Base-by-base conservation (phyloP, 2,329 filamentous ascomycete species). In the Raffaelea albimanens region DNA sequence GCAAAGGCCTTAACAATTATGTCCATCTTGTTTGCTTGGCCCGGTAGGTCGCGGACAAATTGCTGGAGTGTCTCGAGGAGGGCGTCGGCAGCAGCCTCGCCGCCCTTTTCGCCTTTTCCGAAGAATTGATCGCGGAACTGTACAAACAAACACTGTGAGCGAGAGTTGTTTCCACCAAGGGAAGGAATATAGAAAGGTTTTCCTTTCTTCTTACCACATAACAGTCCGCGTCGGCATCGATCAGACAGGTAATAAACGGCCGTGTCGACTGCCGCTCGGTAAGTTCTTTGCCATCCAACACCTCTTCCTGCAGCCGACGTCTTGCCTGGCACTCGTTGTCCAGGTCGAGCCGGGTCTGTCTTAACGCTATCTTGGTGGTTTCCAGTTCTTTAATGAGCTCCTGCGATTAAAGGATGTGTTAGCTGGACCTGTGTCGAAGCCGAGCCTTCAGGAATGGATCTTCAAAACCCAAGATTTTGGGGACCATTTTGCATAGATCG, bases 151-250 rank as follows among this genome's bases (percentile, higher is more conserved):
- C 25, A 13, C 25, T 29, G 25, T 29, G 7, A 29, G 25, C 7
- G 7, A 29, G 25, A 13, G 7, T 7, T 29, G 25, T 29, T n/a
- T n/a, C n/a, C 16, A 21, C 20, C 16, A 18, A 41, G 16, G 40
- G 13, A 4, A 41, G 40, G 22, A 21, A 41, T 41, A 40, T n/a
- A n/a, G n/a, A n/a, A n/a, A n/a, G n/a, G n/a, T n/a, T n/a, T n/a
- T n/a, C n/a, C n/a, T n/a, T n/a, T n/a, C n/a, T n/a, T n/a, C n/a
- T 29, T 29, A 29, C 40, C 40, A 41, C 40, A 43, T 43, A 23
- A 21, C 25, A 29, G 25, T 29, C 25, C 13, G 25, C 40, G 13
- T 43, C 40, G 3, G 25, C 40, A 19, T 43, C 40, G 5, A 43
- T 22, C 5, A 43, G 20, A 21, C 11, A 20, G 9, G n/a, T 21